Base-by-base conservation (phyloP, 2,329 filamentous ascomycete species). In the Fusarium buxicola region DNA sequence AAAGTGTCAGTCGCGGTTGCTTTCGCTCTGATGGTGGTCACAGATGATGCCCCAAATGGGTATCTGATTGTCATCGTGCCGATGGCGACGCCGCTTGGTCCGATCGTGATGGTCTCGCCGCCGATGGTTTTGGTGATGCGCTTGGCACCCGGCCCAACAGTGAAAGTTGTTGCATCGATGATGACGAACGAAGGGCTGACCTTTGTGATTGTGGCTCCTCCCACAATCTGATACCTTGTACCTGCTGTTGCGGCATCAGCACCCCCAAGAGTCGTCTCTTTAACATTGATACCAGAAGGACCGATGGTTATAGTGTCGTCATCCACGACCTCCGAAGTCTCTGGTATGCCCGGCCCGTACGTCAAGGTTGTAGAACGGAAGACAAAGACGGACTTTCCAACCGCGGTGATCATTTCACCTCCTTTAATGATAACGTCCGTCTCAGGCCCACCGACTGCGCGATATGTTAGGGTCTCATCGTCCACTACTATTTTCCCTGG, bases 291-390 rank as follows among this genome's bases (percentile, higher is more conserved):
- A 16, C 80, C 82, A 0, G 69, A 71, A 4, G 83, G 79, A 0
- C 80, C 83, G 47, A 88, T 75, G 2, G 80, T 77, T 58, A 88
- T 75, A 5, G 80, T 81, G 35, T 84, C 82, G 13, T 82, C 83
- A 55, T 80, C 78, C 24, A 89, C 69, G 3, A 80, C 73, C 12
- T 76, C 74, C 0, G 77, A 77, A 1, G 72, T 69, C 2, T 67
- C 70, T 4, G 75, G 60, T 4, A 73, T 70, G 25, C 63, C 68
- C 1, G 74, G 69, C 1, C 79, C 78, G 60, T 85, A 84, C 1
- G 79, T 82, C 46, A 83, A 72, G 7, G 80, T 82, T 4, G 74
- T 78, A 6, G 76, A 77, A 44, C 75, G 73, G 18, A 82, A 69
- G 12, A 82, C 73, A 8, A 80, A 74, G 13, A 78, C 68, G 11